Base-by-base conservation (phyloP, 2,329 filamentous ascomycete species). In the Curvularia lunata region DNA sequence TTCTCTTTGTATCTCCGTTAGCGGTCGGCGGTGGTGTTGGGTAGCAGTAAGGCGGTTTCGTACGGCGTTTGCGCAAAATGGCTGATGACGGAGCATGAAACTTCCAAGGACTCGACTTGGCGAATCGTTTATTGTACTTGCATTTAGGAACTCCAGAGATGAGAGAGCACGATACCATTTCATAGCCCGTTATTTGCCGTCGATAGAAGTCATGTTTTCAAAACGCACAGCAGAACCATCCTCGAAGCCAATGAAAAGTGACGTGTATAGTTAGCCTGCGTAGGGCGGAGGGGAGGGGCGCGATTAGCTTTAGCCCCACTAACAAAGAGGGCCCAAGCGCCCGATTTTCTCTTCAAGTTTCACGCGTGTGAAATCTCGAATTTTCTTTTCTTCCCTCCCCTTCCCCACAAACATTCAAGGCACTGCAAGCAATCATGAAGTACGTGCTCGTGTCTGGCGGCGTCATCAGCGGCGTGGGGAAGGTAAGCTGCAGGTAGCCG, bases 361-460 rank as follows among this genome's bases (percentile, higher is more conserved):
- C 32, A 58, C 61, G 61, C 63, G 65, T 57, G 66, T 58, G 60
- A 62, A 63, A 58, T 60, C 56, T 62, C 53, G 37, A 48, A 58
- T 63, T 56, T 25, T 54, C 52, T 65, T 75, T 77, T 72, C 72
- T 72, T 78, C 73, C 77, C 70, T 77, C 77, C 78, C 75, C 62
- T 68, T 77, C 76, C 71, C 74, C 74, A 75, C 74, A 67, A 64
- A 69, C 71, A 75, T 70, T 61, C 72, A 70, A 76, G 75, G 56
- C 66, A 68, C 76, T 72, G 72, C 73, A 73, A 72, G 67, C 69
- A 43, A 86, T 80, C 72, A 92, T 92, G 89, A 91, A 91, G 82
- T 91, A 91, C 83, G 88, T 92, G 78, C 83, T 92, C 66, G 89
- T 92, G 67, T 91, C 88, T 68, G 90, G 90, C 84, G 90, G 89